Conservation (phyloP, 768 basidiomycete genomes). For the Dentipellis fragilis region DNA sequence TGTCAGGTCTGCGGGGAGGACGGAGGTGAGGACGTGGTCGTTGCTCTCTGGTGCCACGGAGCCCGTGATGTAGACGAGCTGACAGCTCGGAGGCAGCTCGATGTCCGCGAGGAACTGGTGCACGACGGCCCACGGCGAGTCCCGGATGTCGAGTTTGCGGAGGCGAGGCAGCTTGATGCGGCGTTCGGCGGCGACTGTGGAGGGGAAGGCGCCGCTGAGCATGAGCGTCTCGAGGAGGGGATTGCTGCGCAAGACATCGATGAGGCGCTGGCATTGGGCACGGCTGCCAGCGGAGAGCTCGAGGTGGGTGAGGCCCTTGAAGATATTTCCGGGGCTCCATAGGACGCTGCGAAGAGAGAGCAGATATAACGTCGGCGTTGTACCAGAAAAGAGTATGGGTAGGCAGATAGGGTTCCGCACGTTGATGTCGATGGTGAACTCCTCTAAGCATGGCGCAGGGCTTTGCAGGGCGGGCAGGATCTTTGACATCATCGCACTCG, state of each 20-base stretch:
- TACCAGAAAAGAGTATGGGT: not conserved
- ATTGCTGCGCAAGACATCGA: not conserved
- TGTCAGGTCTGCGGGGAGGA: not conserved
- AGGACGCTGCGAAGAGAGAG: not conserved
- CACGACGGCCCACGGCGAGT: not conserved
- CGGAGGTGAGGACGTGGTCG: not conserved
- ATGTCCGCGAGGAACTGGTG: not conserved
- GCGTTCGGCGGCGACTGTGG: not conserved
- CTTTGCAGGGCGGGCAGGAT: not conserved
- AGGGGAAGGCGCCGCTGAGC: not conserved
- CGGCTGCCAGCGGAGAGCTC: not conserved
- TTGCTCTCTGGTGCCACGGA: not conserved
- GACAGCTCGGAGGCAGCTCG: not conserved
- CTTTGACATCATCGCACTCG: not conserved
- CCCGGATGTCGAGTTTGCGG: not conserved
- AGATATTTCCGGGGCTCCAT: not conserved
- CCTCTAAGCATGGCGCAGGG: not conserved
- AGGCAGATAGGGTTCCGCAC: not conserved
- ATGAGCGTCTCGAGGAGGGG: not conserved
- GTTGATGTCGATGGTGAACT: not conserved
- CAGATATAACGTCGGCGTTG: not conserved
- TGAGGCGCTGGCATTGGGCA: not conserved
- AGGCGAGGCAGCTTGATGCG: not conserved
- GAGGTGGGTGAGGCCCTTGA: not conserved
- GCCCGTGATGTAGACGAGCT: not conserved